Base-by-base conservation (phyloP, 768 basidiomycete species). In the Boletus patriciae region DNA sequence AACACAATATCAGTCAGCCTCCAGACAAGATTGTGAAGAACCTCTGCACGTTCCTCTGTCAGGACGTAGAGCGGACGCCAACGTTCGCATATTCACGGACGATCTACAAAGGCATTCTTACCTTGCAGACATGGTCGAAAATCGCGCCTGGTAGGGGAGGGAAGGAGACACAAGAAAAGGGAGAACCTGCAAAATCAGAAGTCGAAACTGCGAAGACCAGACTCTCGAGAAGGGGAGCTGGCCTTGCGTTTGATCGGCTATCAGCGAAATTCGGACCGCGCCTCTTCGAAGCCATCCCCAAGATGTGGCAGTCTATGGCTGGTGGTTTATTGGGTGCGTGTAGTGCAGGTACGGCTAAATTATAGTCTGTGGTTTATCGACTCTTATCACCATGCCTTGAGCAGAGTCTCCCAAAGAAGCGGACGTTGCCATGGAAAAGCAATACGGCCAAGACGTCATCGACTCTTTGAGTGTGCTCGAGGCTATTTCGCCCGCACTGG, bases 21-120 rank as follows among this genome's bases (percentile, higher is more conserved):
- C 89, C 90, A 1, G 92, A 94, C 65, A 99, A 99, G 78, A 92
- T 99, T 54, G 86, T 98, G 60, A 94, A 93, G 76, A 99, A 99
- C 69, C 83, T 98, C 9, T 96, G 93, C 76, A 94, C 92, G 0
- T 98, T 98, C 74, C 77, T 98, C 6, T 98, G 96, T 67, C 92
- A 94, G 65, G 97, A 99, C 69, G 80, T 83, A 9, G 86, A 88
- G 41, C 83, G 89, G 52, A 97, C 94, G 0, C 97, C 97, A 4
- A 87, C 96, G 2, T 98, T 98, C 68, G 80, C 87, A 1, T 82
- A 80, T 64, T 76, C 78, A 9, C 82, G 85, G 49, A 84, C 83
- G 57, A 70, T 79, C 19, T 72, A 74, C 46, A 82, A 88, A 18
- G 94, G 90, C 1, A 90, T 98, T 38, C 75, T 96, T 19, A 91